Conservation (phyloP, 2,329 filamentous ascomycete species). For the Arthrobotrys sinensis region DNA sequence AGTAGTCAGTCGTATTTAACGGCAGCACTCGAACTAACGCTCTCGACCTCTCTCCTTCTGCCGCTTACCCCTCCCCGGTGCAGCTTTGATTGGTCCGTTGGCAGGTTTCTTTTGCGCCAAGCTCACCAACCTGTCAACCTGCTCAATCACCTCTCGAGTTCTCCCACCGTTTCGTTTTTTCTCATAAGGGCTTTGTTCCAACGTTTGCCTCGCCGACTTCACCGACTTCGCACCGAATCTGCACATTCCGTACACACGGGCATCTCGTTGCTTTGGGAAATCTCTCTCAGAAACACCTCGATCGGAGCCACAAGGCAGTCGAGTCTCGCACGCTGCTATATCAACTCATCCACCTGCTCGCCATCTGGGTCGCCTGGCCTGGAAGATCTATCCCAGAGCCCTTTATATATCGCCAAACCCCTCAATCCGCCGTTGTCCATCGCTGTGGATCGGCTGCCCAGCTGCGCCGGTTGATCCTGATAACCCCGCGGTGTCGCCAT, state of each 20-base stretch:
- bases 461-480: constrained; percentile 1
- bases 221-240: neutral
- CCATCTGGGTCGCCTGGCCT: neutral
- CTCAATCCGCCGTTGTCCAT: neutral
- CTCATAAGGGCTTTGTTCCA: neutral
- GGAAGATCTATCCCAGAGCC: neutral
- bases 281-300: neutral
- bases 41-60: constrained; percentile 30
- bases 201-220: too few species aligned
- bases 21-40: constrained; percentile 17
- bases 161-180: neutral
- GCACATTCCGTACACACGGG: neutral
- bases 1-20: neutral
- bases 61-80: constrained; percentile 21
- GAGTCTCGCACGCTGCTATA: too few species aligned
- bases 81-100: constrained; percentile 11
- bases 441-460: neutral
- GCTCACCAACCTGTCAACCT: constrained; percentile 30
- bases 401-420: neutral
- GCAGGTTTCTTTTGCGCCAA: constrained; percentile 27
- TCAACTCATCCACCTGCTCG: neutral
- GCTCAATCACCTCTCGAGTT: constrained; percentile 8
- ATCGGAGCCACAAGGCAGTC: neutral
- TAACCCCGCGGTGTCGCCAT: neutral
- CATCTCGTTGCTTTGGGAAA: neutral